Evolutionary conservation across 176 grass and related monocot species (phyloP).

Genomic region (Elymus sibiricus): DNA sequence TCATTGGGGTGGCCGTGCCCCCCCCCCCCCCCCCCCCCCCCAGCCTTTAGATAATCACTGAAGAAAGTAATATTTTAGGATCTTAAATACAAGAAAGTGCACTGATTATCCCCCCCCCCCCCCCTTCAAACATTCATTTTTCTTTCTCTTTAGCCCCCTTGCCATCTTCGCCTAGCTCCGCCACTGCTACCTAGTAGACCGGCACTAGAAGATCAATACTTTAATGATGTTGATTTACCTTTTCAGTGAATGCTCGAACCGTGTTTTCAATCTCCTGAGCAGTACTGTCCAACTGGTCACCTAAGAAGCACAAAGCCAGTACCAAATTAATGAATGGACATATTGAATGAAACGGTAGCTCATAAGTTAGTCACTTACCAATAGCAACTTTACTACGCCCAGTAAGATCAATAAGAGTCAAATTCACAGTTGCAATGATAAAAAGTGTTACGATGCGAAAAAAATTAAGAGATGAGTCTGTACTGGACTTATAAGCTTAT

Average conservation of each 20-base stretch:
- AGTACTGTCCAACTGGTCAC: slow-evolving; percentile 73
- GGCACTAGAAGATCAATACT: not conserved
- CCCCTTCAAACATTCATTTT: too few species aligned
- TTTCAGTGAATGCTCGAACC: slow-evolving; percentile 88
- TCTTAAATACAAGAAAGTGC: too few species aligned
- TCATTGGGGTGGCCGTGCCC: too few species aligned
- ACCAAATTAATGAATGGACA: slow-evolving; percentile 8
- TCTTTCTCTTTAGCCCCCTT: too few species aligned
- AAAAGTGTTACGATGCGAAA: slow-evolving; percentile 21
- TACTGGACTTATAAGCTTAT: not conserved
- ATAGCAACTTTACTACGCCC: slow-evolving; percentile 95
- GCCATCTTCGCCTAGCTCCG: too few species aligned
- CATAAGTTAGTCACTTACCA: slow-evolving; percentile 51
- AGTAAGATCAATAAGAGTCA: slow-evolving; percentile 98
- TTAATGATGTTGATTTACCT: slow-evolving; percentile 18
- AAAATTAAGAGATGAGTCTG: not conserved
- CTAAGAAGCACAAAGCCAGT: slow-evolving; percentile 31
- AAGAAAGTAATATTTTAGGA: too few species aligned
- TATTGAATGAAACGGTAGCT: slow-evolving; percentile 2
- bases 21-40: too few species aligned
- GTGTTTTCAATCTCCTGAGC: slow-evolving; percentile 89
- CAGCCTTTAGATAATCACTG: too few species aligned
- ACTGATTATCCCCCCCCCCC: too few species aligned
- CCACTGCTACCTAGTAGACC: not conserved
- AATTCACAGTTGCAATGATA: slow-evolving; percentile 82